Percentiles rank a stretch among this genome's conserved stretches.
Conservation (phyloP, 1,139 yeast genomes). For the Candida smagusa region DNA sequence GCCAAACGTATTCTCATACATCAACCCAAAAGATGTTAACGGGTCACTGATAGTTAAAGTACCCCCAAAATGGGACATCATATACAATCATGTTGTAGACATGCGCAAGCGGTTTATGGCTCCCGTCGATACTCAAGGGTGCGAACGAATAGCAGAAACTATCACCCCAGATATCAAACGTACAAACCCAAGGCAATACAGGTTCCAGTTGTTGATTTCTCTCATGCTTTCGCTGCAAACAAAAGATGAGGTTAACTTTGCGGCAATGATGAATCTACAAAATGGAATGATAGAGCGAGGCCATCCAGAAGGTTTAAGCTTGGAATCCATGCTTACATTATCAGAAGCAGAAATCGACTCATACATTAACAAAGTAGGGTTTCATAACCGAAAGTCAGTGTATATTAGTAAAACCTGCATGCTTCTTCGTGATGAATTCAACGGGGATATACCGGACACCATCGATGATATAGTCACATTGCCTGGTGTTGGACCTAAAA, state of each 20-base stretch:
- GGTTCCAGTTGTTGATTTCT: constrained; percentile 76
- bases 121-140: constrained; percentile 89
- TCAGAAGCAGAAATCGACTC: constrained; percentile 58
- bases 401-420: constrained; percentile 64
- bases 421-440: constrained; percentile 47
- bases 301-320: constrained; percentile 27
- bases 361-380: constrained; percentile 79
- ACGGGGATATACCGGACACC: constrained; percentile 68
- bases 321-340: constrained; percentile 37
- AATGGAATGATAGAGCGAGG: constrained; percentile 33
- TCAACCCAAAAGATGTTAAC: constrained; percentile 6
- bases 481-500: constrained; percentile 96
- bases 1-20: constrained; percentile 10
- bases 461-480: constrained; percentile 62
- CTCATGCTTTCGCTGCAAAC: constrained; percentile 91
- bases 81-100: constrained; percentile 58
- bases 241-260: constrained; percentile 79
- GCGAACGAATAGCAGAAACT: constrained; percentile 67
- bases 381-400: constrained; percentile 74
- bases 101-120: constrained; percentile 66
- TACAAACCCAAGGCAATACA: constrained; percentile 39
- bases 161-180: constrained; percentile 28
- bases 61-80: constrained; percentile 50
- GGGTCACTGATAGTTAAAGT: constrained; percentile 7
- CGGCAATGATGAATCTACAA: constrained; percentile 66